Base-by-base conservation (phyloP, 2,329 filamentous ascomycete species). In the Calonectria pauciramosa region DNA sequence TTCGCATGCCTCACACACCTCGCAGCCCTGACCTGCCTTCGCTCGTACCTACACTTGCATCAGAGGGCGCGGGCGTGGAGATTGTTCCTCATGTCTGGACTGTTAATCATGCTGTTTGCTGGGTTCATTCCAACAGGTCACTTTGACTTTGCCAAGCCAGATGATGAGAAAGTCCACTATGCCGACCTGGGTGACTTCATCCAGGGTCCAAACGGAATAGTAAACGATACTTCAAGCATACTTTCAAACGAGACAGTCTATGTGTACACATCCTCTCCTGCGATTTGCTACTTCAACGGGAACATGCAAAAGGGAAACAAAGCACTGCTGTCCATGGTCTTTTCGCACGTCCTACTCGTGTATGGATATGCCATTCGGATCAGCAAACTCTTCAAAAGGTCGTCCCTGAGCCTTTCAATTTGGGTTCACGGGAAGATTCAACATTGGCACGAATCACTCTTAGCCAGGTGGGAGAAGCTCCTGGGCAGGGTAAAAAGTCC, bases 1-100 rank as follows among this genome's bases (percentile, higher is more conserved):
- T 70, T 70, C 38, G 36, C 67, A 18, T 59, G 52, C 14, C 23
- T 63, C 20, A 60, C 67, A 2, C 67, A 70, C 38, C 67, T 70
- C n/a, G 59, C 67, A 11, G 52, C 67, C 13, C 18, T 60, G 38
- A 70, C 52, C 6, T 70, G 52, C 34, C 49, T 68, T 44, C 65
- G 49, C 3, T 52, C 47, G 8, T 68, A 68, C 18, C 34, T 68
- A 1, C 23, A 68, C 20, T 14, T 28, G 16, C 65, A 41, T 13
- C 26, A 38, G 49, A 30, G 30, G n/a, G 65, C 47, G 13, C 65
- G 30, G 1, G 34, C 49, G 2, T 68, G 36, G 51, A 59, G 66
- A 20, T 9, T 68, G 14, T 44, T 47, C 6, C 51, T 68, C 26
- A 68, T 68, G 51, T 34, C 51, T 10, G 36, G 18, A 3, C 51